Evolutionary conservation across 1,139 yeast species (phyloP).

Genomic region (Hemisphaericaspora subhashii): DNA sequence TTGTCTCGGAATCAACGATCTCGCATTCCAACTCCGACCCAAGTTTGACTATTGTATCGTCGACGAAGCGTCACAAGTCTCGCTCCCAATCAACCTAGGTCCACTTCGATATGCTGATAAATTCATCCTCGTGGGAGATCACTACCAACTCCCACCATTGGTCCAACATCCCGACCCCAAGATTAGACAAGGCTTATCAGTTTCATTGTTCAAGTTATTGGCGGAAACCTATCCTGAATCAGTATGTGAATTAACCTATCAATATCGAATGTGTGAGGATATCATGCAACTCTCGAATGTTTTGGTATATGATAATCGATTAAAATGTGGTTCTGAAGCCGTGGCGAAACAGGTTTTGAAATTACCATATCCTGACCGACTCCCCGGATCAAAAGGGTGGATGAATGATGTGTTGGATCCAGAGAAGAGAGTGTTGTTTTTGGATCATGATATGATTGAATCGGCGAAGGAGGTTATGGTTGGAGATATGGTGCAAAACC

Average conservation of each 20-base stretch:
- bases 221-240: conserved; percentile 72
- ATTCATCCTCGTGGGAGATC: conserved; percentile 93
- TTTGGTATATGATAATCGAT: conserved; percentile 70
- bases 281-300: conserved; percentile 82
- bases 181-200: conserved; percentile 63
- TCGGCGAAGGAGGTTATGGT: conserved; percentile 54
- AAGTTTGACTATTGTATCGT: conserved; percentile 89
- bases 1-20: conserved; percentile 73
- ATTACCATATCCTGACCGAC: conserved; percentile 40
- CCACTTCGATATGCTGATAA: conserved; percentile 76
- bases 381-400: conserved; percentile 27
- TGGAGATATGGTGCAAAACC: conserved; percentile 73
- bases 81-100: conserved; percentile 87
- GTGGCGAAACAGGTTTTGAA: conserved; percentile 60
- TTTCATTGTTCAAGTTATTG: conserved; percentile 71
- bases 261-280: conserved; percentile 90
- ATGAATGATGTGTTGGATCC: conserved; percentile 30
- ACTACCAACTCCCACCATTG: conserved; percentile 85
- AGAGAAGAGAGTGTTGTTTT: conserved; percentile 62
- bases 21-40: conserved; percentile 53
- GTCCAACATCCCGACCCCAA: conserved; percentile 62
- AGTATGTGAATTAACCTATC: conserved; percentile 73
- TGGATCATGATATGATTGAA: conserved; percentile 69
- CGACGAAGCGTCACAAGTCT: conserved; percentile 95
- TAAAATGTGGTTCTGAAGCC: conserved; percentile 68